These are phyloP conservation scores for Linnemannia elongata DNA, from an alignment of 192 early-diverging fungal genomes.

Conservation along the genomic window DNA sequence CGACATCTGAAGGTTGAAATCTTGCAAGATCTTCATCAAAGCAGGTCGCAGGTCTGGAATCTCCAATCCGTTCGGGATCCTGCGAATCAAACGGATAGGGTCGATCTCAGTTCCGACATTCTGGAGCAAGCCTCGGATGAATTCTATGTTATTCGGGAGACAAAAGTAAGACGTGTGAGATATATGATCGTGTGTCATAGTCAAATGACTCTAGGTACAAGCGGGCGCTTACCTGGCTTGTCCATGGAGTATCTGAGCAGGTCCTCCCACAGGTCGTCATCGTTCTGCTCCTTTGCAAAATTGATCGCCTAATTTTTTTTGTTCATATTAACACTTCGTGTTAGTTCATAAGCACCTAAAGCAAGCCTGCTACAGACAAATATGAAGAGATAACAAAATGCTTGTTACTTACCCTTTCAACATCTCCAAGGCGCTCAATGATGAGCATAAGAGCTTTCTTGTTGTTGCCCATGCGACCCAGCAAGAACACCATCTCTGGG, in stretches of 20 bases:
- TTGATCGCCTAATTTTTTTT: slow-evolving; percentile 84
- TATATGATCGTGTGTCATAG: background rate
- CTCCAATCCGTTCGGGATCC: slow-evolving; percentile 83
- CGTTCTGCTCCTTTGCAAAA: slow-evolving; percentile 98
- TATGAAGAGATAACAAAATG: slow-evolving; percentile 7
- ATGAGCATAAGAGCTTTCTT: slow-evolving; percentile 93
- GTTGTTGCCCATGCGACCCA: slow-evolving; percentile 98
- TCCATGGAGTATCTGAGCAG: slow-evolving; percentile 93
- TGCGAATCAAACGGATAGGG: slow-evolving; percentile 82
- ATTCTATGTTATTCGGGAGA: slow-evolving; percentile 63
- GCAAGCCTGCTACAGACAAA: background rate
- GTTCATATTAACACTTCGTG: background rate
- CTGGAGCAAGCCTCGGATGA: slow-evolving; percentile 93
- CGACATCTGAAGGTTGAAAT: slow-evolving; percentile 93
- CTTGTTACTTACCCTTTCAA: slow-evolving; percentile 75
- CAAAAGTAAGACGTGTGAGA: slow-evolving; percentile 14
- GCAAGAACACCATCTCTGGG: slow-evolving; percentile 97
- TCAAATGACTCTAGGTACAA: too few species aligned
- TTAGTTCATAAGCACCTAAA: background rate
- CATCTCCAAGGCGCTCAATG: slow-evolving; percentile 90
- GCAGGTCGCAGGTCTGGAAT: slow-evolving; percentile 88
- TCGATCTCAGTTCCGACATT: slow-evolving; percentile 90
- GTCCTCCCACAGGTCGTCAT: slow-evolving; percentile 96
- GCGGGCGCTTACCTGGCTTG: slow-evolving; percentile 81
- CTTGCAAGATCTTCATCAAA: slow-evolving; percentile 90